Percentiles rank a stretch among this genome's conserved stretches.
phyloP scores from a whole-genome alignment of 768 basidiomycete species.

The Mycena epipterygia region DNA sequence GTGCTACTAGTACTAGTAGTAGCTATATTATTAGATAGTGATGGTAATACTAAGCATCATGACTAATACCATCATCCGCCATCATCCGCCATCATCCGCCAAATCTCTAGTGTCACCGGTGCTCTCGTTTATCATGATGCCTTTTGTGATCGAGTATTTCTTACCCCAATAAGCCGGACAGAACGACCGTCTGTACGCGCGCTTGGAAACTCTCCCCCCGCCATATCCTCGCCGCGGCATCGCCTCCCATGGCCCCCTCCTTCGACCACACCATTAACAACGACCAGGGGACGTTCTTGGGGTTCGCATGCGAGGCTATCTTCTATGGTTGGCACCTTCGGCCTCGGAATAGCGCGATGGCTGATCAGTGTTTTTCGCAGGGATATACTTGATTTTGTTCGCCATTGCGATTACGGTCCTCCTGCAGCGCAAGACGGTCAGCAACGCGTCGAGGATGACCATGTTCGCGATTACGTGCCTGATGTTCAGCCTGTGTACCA shows the following conservation, averaged over 20 bases:
- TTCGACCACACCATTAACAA: slow-evolving; percentile 2
- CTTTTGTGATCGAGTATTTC: too few species aligned
- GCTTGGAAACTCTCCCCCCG: neutral
- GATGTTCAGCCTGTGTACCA: slow-evolving; percentile 24
- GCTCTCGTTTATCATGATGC: too few species aligned
- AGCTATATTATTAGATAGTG: too few species aligned
- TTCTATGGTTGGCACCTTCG: neutral
- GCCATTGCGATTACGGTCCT: slow-evolving; percentile 1
- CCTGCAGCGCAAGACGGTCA: neutral
- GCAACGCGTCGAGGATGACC: neutral
- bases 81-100: too few species aligned
- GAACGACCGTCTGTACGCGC: too few species aligned
- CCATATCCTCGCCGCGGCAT: neutral
- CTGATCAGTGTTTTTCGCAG: neutral
- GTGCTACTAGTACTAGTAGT: too few species aligned
- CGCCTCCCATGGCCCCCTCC: slow-evolving; percentile 1
- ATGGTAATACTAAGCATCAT: too few species aligned
- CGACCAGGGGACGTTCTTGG: slow-evolving; percentile 24
- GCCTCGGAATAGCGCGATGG: neutral
- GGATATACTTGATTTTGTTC: slow-evolving; percentile 12
- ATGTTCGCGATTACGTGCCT: slow-evolving; percentile 11
- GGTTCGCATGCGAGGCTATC: slow-evolving; percentile 19
- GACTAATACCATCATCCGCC: too few species aligned
- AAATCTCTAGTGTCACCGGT: too few species aligned
- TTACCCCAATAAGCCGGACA: too few species aligned